Evolutionary conservation across 2,329 filamentous ascomycete genomes (phyloP).

Genomic region (Colletotrichum graminicola): DNA sequence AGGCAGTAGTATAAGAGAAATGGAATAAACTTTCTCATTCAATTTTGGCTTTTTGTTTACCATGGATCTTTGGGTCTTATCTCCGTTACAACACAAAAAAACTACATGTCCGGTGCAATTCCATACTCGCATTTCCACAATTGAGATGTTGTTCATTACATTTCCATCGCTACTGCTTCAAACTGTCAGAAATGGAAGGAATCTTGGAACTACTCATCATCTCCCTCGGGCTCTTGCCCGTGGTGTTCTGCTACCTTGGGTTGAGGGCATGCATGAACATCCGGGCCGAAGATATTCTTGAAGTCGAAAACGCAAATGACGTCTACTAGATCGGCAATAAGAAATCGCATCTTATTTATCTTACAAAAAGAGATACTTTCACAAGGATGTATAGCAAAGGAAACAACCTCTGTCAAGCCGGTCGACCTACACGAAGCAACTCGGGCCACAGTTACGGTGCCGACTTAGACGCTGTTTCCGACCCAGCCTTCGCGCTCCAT

Average conservation of each 20-base stretch:
- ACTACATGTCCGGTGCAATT: not conserved
- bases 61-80: too few relatives aligned
- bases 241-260: not conserved
- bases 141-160: too few relatives aligned
- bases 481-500: not conserved
- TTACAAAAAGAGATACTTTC: too few relatives aligned
- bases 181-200: not conserved
- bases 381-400: not conserved
- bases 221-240: not conserved
- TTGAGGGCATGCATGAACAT: not conserved
- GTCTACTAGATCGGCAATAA: not conserved
- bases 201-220: not conserved
- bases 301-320: not conserved
- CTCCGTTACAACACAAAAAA: not conserved
- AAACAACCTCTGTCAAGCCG: not conserved
- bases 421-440: not conserved
- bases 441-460: not conserved
- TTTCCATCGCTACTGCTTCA: rapidly evolving
- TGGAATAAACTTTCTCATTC: not conserved
- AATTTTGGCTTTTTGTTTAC: not conserved
- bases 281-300: not conserved
- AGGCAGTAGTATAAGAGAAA: too few relatives aligned
- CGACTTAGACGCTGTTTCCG: not conserved
- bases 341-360: rapidly evolving
- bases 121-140: not conserved